Evolutionary conservation across 2,329 filamentous ascomycete species (phyloP).

Genomic region (Boeremia exigua): DNA sequence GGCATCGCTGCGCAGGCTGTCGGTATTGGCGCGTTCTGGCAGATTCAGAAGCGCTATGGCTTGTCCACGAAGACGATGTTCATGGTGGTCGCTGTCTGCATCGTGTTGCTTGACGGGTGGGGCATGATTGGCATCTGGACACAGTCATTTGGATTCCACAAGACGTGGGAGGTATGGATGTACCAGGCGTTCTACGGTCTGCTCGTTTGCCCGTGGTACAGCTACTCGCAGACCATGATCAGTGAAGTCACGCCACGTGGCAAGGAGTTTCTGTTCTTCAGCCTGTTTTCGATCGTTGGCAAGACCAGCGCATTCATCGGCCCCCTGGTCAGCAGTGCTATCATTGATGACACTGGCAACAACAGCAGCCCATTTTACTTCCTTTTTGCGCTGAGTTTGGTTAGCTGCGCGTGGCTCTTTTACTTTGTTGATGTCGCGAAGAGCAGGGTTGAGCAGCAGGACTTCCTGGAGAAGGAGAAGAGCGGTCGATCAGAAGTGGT

Average conservation of each 20-base stretch:
- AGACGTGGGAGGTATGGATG: constrained; percentile 60
- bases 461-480: constrained; percentile 32
- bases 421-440: constrained; percentile 34
- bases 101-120: constrained; percentile 66
- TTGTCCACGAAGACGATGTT: constrained; percentile 73
- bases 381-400: constrained; percentile 47
- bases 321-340: constrained; percentile 71
- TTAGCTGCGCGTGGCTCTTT: constrained; percentile 28
- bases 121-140: constrained; percentile 67
- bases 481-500: constrained; percentile 8
- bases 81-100: constrained; percentile 66
- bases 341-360: constrained; percentile 68
- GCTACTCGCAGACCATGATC: constrained; percentile 74
- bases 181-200: constrained; percentile 66
- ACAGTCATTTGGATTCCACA: constrained; percentile 59
- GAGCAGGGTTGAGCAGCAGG: constrained; percentile 33
- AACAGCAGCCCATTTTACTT: constrained; percentile 71
- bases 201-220: constrained; percentile 73
- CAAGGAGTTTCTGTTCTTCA: constrained; percentile 75
- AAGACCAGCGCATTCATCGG: constrained; percentile 74
- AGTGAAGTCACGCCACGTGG: constrained; percentile 71
- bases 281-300: constrained; percentile 70
- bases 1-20: constrained; percentile 68
- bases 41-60: constrained; percentile 64
- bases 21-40: constrained; percentile 69